Evolutionary conservation across 345 rosid genomes (phyloP).

Genomic region (Pugionium dolabratum): DNA sequence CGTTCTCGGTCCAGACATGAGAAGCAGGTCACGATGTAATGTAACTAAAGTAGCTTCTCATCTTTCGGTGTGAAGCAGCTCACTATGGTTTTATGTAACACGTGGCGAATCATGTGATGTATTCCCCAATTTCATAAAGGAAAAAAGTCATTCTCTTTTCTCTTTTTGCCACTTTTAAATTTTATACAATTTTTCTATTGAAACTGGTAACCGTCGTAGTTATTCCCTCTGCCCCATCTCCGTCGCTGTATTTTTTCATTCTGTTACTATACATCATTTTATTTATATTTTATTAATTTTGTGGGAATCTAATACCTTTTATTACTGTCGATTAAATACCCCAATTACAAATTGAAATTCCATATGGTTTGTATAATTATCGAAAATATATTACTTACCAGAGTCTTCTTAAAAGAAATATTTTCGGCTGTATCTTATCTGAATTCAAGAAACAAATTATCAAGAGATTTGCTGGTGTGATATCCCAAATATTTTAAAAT

Average conservation of each 20-base stretch:
- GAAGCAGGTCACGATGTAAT: not conserved
- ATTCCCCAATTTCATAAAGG: constrained; percentile 4
- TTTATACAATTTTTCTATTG: not conserved
- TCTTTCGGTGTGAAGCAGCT: constrained; percentile 32
- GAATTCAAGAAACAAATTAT: not conserved
- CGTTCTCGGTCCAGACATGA: constrained; percentile 31
- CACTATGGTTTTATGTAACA: constrained; percentile 8
- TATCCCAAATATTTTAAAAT: too few relatives aligned
- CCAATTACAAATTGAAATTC: not conserved
- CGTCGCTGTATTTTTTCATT: not conserved
- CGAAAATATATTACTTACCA: not conserved
- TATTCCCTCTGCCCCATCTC: constrained; percentile 9
- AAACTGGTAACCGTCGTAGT: constrained; percentile 24
- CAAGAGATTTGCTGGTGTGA: constrained; percentile 11
- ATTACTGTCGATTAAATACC: too few relatives aligned
- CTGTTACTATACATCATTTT: too few relatives aligned
- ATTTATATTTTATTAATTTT: too few relatives aligned
- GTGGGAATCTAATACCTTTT: too few relatives aligned
- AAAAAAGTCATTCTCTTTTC: not conserved
- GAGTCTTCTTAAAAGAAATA: too few relatives aligned
- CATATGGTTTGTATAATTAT: not conserved
- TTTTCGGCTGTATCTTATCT: too few relatives aligned
- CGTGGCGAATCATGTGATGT: constrained; percentile 20
- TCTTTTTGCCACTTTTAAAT: not conserved
- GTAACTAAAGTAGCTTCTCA: too few relatives aligned